Evolutionary conservation across 768 basidiomycete genomes (phyloP).

Genomic region (Trametes cinnabarina): DNA sequence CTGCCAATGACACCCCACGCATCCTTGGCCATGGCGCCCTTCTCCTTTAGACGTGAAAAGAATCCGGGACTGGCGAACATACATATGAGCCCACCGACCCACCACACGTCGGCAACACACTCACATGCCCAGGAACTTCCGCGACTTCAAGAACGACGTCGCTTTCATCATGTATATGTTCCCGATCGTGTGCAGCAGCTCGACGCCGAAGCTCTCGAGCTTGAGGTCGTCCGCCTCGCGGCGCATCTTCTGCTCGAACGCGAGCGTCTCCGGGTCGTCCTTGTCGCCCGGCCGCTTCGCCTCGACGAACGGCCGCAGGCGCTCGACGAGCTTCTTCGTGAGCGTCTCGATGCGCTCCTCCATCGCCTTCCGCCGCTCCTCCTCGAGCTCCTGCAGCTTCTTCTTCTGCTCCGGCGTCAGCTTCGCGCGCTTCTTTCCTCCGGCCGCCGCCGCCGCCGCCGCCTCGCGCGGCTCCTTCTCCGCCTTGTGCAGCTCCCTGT

Average conservation of each 20-base stretch:
- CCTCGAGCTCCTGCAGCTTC: constrained; percentile 80
- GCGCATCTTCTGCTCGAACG: constrained; percentile 74
- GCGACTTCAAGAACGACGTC: constrained; percentile 85
- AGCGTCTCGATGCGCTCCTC: constrained; percentile 73
- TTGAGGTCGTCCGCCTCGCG: constrained; percentile 93
- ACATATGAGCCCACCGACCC: constrained; percentile 1
- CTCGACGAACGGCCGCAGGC: constrained; percentile 87
- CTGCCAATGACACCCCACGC: constrained; percentile 96
- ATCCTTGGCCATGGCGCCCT: constrained; percentile 89
- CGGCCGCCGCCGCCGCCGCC: constrained; percentile 31
- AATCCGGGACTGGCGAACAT: constrained; percentile 68
- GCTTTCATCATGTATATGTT: constrained; percentile 93
- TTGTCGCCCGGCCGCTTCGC: constrained; percentile 78
- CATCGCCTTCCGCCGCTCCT: constrained; percentile 75
- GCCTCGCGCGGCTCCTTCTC: constrained; percentile 31
- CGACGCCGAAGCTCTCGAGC: constrained; percentile 95
- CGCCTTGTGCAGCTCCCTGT: constrained; percentile 24
- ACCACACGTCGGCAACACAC: constrained; percentile 31
- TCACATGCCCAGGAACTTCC: constrained; percentile 87
- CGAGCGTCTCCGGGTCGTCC: constrained; percentile 78
- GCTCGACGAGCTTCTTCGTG: constrained; percentile 76
- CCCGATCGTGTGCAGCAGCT: constrained; percentile 90
- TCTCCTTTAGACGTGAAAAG: constrained; percentile 92
- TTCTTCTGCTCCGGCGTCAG: constrained; percentile 81
- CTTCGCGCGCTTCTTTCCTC: constrained; percentile 45